phyloP scores from a whole-genome alignment of 2,329 filamentous ascomycete species.

The Ceratocystis harringtonii region DNA sequence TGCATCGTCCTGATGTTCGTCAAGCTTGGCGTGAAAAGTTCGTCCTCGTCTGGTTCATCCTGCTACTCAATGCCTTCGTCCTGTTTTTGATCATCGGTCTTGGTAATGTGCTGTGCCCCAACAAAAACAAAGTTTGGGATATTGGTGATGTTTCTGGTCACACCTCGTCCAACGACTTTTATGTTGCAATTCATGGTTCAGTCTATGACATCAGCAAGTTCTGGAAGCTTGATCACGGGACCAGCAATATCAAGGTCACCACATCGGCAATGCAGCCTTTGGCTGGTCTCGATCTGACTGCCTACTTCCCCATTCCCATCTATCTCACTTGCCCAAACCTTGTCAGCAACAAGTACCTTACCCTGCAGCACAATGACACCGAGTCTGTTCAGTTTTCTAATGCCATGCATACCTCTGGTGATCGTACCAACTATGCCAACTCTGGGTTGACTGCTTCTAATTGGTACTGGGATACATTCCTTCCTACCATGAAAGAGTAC shows the following conservation, averaged over 20 bases:
- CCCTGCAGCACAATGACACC: conserved; percentile 51
- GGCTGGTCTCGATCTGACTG: conserved; percentile 62
- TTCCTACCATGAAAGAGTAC: conserved; percentile 67
- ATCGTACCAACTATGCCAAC: conserved; percentile 36
- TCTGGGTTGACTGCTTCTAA: conserved; percentile 45
- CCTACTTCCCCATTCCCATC: conserved; percentile 74
- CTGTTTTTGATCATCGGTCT: conserved; percentile 89
- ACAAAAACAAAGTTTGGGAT: conserved; percentile 81
- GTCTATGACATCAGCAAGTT: conserved; percentile 91
- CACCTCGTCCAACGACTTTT: conserved; percentile 61
- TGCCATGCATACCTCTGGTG: conserved; percentile 59
- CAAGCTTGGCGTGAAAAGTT: conserved; percentile 97
- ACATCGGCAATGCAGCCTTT: conserved; percentile 57
- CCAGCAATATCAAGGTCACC: conserved; percentile 46
- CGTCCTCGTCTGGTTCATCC: conserved; percentile 64
- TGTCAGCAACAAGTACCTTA: conserved; percentile 41
- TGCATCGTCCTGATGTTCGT: conserved; percentile 93
- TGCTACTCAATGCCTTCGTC: conserved; percentile 63
- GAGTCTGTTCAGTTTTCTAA: conserved; percentile 29
- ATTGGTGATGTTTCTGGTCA: conserved; percentile 54
- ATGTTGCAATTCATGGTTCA: conserved; percentile 69
- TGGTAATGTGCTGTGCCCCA: conserved; percentile 73
- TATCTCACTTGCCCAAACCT: conserved; percentile 59
- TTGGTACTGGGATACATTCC: conserved; percentile 67
- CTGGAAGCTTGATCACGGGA: conserved; percentile 72